These are phyloP conservation scores for Amanita rimosa DNA, from an alignment of 768 basidiomycete genomes.

Conservation along the genomic window DNA sequence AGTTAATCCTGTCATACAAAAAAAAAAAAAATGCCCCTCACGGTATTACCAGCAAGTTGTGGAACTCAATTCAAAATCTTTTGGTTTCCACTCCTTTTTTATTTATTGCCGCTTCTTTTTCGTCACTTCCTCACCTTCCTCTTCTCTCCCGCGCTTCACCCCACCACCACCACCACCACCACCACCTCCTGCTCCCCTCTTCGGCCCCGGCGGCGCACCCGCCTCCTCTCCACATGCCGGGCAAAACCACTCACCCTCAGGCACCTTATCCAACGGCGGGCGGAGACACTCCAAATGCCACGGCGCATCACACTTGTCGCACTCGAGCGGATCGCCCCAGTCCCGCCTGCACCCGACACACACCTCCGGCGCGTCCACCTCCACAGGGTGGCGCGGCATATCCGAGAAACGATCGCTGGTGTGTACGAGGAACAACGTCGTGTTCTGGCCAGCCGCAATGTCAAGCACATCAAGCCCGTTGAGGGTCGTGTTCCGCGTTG, in stretches of 20 bases:
- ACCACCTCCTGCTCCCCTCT: constrained; percentile 9
- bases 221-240: constrained; percentile 55
- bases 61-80: too few relatives aligned
- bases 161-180: too few relatives aligned
- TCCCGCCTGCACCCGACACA: constrained; percentile 70
- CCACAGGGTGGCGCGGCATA: constrained; percentile 68
- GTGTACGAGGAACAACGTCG: constrained; percentile 70
- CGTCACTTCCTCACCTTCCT: not conserved
- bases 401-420: constrained; percentile 70
- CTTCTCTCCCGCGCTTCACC: not conserved
- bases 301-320: constrained; percentile 92
- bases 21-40: too few relatives aligned
- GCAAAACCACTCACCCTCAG: constrained; percentile 92
- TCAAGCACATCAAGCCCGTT: constrained; percentile 70
- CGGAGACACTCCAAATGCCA: constrained; percentile 77
- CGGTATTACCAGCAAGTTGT: too few relatives aligned
- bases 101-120: not conserved
- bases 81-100: too few relatives aligned
- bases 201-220: constrained; percentile 33
- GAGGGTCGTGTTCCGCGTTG: constrained; percentile 58
- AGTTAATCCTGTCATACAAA: too few relatives aligned
- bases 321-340: constrained; percentile 65
- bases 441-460: constrained; percentile 79
- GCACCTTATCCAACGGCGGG: constrained; percentile 67
- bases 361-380: constrained; percentile 51